phyloP scores from a whole-genome alignment of 1,284 basidiomycete genomes.

The Apiotrichum montevideense region DNA sequence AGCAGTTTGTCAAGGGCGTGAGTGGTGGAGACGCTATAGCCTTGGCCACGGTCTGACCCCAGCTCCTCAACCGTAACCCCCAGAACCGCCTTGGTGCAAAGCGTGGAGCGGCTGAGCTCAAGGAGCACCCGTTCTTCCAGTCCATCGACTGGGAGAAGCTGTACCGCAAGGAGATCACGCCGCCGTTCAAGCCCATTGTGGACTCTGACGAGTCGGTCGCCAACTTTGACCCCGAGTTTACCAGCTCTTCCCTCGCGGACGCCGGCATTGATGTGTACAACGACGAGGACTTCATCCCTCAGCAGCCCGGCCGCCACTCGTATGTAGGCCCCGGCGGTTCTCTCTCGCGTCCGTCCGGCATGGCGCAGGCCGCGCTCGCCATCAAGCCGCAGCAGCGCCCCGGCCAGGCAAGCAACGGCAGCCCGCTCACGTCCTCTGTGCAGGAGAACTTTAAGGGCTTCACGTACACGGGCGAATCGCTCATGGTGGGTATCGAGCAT shows the following conservation, averaged over 20 bases:
- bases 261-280: conserved; percentile 56
- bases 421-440: conserved; percentile 75
- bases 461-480: conserved; percentile 80
- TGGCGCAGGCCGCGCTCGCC: conserved; percentile 33
- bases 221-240: conserved; percentile 99
- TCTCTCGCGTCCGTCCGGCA: conserved; percentile 28
- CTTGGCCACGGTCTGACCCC: too few relatives aligned
- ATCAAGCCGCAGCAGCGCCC: conserved; percentile 37
- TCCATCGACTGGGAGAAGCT: conserved; percentile 85
- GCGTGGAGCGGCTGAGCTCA: conserved; percentile 87
- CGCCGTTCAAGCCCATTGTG: conserved; percentile 95
- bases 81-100: conserved; percentile 89
- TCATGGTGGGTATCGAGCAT: conserved; percentile 44
- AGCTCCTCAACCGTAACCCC: conserved; percentile 97
- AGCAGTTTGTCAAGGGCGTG: conserved; percentile 93
- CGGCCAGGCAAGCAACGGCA: conserved; percentile 44
- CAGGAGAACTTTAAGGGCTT: conserved; percentile 93
- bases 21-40: neutral
- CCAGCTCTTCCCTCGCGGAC: conserved; percentile 48
- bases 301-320: conserved; percentile 31
- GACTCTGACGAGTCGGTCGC: conserved; percentile 96
- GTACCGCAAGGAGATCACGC: conserved; percentile 82
- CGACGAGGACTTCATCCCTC: conserved; percentile 48
- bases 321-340: conserved; percentile 46
- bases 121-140: conserved; percentile 93